A percentile compares a stretch with the other conserved stretches of the same genome.
Evolutionary conservation across 139 green algal species (phyloP).

Genomic region (Tetraselmis chui): DNA sequence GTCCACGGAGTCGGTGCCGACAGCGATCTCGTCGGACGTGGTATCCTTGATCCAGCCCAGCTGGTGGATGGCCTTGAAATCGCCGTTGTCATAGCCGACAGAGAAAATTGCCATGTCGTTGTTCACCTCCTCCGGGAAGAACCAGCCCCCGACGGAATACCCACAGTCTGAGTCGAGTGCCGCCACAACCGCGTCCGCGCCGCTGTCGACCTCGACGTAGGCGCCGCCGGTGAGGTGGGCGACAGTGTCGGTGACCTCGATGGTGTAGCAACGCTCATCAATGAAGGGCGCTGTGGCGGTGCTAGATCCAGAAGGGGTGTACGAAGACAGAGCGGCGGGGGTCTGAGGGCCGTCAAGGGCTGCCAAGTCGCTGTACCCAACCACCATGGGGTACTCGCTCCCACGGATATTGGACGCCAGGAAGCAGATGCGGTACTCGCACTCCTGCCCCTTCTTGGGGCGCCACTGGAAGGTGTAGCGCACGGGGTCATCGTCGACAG

Average conservation of each 20-base stretch:
- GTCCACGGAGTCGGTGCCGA: constrained; percentile 15
- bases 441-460: constrained; percentile 15
- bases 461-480: constrained; percentile 21
- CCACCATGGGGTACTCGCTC: constrained; percentile 12
- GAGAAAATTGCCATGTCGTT: constrained; percentile 17
- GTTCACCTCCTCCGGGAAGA: constrained; percentile 8
- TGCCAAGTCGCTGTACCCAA: neutral
- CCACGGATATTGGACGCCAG: constrained; percentile 10
- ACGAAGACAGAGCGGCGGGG: neutral
- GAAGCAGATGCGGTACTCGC: constrained; percentile 22
- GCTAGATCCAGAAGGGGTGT: neutral
- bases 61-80: constrained; percentile 15
- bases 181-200: constrained; percentile 1
- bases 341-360: neutral
- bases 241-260: constrained; percentile 16
- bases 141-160: constrained; percentile 19
- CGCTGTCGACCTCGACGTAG: constrained; percentile 3
- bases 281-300: constrained; percentile 2
- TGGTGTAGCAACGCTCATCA: constrained; percentile 28
- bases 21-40: neutral
- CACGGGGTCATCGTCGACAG: constrained; percentile 9
- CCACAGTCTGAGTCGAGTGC: constrained; percentile 14
- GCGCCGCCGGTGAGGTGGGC: constrained; percentile 1
- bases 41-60: constrained; percentile 10
- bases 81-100: constrained; percentile 7